phyloP scores from a whole-genome alignment of 2,329 filamentous ascomycete species.

The Trichoderma sp. region DNA sequence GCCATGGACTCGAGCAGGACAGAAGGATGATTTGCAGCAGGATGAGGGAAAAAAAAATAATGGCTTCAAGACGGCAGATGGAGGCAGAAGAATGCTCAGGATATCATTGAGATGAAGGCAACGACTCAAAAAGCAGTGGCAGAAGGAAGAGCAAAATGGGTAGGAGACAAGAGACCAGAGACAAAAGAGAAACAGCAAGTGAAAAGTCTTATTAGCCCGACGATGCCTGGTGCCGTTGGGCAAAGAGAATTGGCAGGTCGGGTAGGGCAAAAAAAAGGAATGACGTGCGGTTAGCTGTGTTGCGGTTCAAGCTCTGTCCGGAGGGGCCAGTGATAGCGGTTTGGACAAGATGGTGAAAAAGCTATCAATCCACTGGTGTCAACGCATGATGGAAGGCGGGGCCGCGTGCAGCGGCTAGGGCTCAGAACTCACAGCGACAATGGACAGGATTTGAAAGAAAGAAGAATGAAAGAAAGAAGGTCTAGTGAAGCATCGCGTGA shows the following conservation, averaged over 20 bases:
- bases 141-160: neutral
- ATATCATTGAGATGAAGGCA: constrained; percentile 1
- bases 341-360: constrained; percentile 21
- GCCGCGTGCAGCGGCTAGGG: constrained; percentile 3
- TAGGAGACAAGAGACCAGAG: neutral
- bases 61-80: neutral
- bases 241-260: constrained; percentile 8
- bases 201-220: constrained; percentile 7
- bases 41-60: neutral
- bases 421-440: constrained; percentile 23
- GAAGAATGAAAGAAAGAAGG: neutral
- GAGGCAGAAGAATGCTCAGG: neutral
- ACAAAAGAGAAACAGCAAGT: neutral
- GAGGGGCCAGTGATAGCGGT: constrained; percentile 10
- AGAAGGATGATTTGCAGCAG: neutral
- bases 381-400: constrained; percentile 17
- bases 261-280: constrained; percentile 19
- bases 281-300: constrained; percentile 13
- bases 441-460: neutral
- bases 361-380: constrained; percentile 23
- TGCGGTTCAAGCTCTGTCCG: constrained; percentile 17
- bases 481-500: constrained; percentile 8
- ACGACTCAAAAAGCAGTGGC: neutral
- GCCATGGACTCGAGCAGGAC: constrained; percentile 49
- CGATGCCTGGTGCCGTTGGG: constrained; percentile 17